These are phyloP conservation scores for Lipomyces starkeyi DNA, from an alignment of 805 yeast genomes.

Conservation along the genomic window DNA sequence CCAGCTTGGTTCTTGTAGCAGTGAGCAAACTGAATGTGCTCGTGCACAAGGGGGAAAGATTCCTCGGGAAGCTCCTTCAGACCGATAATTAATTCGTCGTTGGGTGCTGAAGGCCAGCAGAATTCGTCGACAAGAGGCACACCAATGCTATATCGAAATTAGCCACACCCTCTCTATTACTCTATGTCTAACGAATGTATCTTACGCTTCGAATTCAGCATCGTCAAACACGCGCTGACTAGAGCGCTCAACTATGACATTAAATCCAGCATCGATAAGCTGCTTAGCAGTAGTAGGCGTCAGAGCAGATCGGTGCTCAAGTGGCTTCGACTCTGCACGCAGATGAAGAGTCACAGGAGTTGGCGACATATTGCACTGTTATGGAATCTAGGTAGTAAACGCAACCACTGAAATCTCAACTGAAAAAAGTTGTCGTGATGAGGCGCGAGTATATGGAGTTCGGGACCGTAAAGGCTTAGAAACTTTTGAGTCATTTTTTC, in stretches of 20 bases:
- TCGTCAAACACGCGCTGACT: slow-evolving; percentile 79
- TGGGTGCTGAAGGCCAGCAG: slow-evolving; percentile 92
- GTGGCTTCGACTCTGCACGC: slow-evolving; percentile 96
- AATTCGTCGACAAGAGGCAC: slow-evolving; percentile 90
- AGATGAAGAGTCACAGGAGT: slow-evolving; percentile 71
- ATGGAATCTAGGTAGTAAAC: not conserved
- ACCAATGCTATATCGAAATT: slow-evolving; percentile 61
- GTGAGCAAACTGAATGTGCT: slow-evolving; percentile 98
- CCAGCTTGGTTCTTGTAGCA: slow-evolving; percentile 98
- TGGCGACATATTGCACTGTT: slow-evolving; percentile 12
- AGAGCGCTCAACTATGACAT: slow-evolving; percentile 85
- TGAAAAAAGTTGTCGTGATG: not conserved
- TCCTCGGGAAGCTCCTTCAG: slow-evolving; percentile 94
- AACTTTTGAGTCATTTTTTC: not conserved
- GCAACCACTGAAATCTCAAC: not conserved
- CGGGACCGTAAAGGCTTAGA: not conserved
- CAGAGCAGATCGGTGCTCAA: slow-evolving; percentile 96
- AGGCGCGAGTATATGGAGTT: not conserved
- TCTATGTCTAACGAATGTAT: not conserved
- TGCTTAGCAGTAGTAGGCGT: slow-evolving; percentile 90
- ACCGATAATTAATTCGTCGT: slow-evolving; percentile 87
- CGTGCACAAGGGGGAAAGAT: slow-evolving; percentile 89
- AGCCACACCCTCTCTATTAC: not conserved
- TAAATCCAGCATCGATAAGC: slow-evolving; percentile 84
- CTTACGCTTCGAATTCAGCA: slow-evolving; percentile 65